Conservation (phyloP, 768 basidiomycete genomes). For the Ephemerocybe angulata region DNA sequence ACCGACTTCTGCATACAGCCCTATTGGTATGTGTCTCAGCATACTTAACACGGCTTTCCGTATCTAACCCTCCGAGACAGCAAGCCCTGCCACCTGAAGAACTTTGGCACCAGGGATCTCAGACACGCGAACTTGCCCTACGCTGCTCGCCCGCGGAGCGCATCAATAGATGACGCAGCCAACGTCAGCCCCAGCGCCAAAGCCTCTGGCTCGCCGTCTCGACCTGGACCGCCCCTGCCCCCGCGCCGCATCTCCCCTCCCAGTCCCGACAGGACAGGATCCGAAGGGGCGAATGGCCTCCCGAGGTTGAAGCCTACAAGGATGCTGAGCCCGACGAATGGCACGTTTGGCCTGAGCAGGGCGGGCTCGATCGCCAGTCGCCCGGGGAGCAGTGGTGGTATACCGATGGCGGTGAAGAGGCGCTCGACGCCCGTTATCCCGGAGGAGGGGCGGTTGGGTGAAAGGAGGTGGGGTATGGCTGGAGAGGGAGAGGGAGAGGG, state of each 20-base stretch:
- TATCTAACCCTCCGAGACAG: no score
- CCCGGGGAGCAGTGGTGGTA: conserved; percentile 1
- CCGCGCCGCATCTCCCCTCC: no score
- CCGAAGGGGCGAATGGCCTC: no score
- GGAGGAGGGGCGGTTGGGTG: conserved; percentile 7
- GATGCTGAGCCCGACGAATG: conserved; percentile 31
- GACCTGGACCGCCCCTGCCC: conserved; percentile 19
- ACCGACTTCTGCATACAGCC: conserved; percentile 32
- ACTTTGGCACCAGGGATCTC: conserved; percentile 73
- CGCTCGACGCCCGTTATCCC: conserved; percentile 12
- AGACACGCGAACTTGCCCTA: conserved; percentile 68
- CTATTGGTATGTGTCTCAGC: conserved; percentile 55
- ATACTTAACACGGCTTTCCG: background rate
- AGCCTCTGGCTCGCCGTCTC: conserved; percentile 23
- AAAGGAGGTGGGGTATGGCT: no score
- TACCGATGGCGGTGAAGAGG: no score
- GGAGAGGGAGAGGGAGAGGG: conserved; percentile 7
- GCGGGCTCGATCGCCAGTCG: no score
- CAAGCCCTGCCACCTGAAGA: conserved; percentile 78
- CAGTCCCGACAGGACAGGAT: no score
- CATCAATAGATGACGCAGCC: conserved; percentile 12
- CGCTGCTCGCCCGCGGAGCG: conserved; percentile 24
- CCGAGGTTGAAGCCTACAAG: no score
- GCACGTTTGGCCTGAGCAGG: no score
- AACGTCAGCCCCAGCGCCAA: conserved; percentile 24